Conservation (phyloP, 2,329 filamentous ascomycete genomes). For the Balansia obtecta region DNA sequence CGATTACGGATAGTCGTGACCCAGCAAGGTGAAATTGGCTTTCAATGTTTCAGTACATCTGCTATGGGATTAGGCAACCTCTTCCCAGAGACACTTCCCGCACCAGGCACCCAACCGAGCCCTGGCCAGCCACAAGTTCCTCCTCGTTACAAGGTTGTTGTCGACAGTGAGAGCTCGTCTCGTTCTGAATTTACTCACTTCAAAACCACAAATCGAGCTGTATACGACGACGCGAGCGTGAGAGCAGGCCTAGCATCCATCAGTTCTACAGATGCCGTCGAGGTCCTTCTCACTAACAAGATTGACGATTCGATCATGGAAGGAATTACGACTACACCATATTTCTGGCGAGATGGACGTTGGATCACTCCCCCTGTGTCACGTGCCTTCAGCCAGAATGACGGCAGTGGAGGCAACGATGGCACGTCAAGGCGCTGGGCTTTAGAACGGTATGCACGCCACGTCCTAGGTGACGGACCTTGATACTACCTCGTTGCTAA, state of each 20-base stretch:
- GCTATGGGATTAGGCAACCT: conserved; percentile 36
- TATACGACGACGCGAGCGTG: conserved; percentile 59
- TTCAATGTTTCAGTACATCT: conserved; percentile 25
- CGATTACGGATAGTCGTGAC: conserved; percentile 45
- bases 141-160: conserved; percentile 27
- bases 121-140: conserved; percentile 14
- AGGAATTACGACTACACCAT: conserved; percentile 70
- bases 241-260: conserved; percentile 47
- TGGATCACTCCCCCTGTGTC: conserved; percentile 76
- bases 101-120: conserved; percentile 20
- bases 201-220: conserved; percentile 67
- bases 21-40: conserved; percentile 31
- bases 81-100: conserved; percentile 43
- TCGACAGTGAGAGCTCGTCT: conserved; percentile 29
- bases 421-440: conserved; percentile 78
- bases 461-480: background rate
- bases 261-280: conserved; percentile 36
- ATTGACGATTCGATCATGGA: conserved; percentile 61
- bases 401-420: conserved; percentile 62
- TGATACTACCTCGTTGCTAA: background rate
- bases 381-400: conserved; percentile 18
- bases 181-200: conserved; percentile 61
- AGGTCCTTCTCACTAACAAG: conserved; percentile 64
- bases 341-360: conserved; percentile 56
- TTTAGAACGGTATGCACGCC: conserved; percentile 44